These are phyloP conservation scores for Ophiostoma australiae DNA, from an alignment of 2,329 filamentous ascomycete genomes.

Conservation along the genomic window DNA sequence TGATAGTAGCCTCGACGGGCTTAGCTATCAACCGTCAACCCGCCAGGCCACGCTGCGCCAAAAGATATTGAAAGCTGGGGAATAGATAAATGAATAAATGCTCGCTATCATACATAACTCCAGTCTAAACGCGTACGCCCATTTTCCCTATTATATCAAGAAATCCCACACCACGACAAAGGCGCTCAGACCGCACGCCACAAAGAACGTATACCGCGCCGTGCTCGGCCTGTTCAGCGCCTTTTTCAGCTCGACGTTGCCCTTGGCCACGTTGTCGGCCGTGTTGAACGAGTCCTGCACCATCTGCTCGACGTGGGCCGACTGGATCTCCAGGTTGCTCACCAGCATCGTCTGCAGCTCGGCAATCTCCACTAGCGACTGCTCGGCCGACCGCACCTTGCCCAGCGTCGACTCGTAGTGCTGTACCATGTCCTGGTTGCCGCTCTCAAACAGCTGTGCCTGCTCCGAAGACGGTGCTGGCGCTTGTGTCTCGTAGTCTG, in stretches of 20 bases:
- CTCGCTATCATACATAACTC: background rate
- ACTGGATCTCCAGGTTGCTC: slow-evolving; percentile 76
- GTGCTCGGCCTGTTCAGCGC: slow-evolving; percentile 68
- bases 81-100: background rate
- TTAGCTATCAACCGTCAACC: no score
- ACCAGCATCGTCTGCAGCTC: slow-evolving; percentile 87
- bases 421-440: slow-evolving; percentile 87
- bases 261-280: slow-evolving; percentile 77
- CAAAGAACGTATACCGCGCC: slow-evolving; percentile 74
- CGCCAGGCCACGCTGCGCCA: no score
- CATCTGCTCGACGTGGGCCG: slow-evolving; percentile 82
- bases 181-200: slow-evolving; percentile 68
- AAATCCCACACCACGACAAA: slow-evolving; percentile 76
- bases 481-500: slow-evolving; percentile 48
- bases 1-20: background rate
- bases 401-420: slow-evolving; percentile 92
- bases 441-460: slow-evolving; percentile 85
- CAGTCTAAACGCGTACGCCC: background rate
- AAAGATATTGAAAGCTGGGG: no score
- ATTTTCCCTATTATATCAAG: slow-evolving; percentile 42
- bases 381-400: slow-evolving; percentile 91
- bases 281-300: slow-evolving; percentile 76
- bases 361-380: slow-evolving; percentile 85
- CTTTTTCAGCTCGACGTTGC: slow-evolving; percentile 86
- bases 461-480: slow-evolving; percentile 56